These are phyloP conservation scores for Postia placenta DNA, from an alignment of 768 basidiomycete species.

Conservation along the genomic window DNA sequence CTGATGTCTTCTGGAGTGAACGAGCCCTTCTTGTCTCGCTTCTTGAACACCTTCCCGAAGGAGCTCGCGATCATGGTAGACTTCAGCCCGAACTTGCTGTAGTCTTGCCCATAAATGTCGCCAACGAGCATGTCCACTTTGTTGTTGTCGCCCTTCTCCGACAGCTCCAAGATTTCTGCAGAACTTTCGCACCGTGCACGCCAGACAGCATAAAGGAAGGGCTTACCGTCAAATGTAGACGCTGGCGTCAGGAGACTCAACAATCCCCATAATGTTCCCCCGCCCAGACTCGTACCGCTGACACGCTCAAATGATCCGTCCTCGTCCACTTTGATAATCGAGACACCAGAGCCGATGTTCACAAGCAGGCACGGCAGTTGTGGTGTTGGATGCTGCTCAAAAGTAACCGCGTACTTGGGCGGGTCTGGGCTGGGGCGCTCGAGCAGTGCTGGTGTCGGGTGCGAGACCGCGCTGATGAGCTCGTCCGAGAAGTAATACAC, in stretches of 20 bases:
- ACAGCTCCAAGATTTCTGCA: constrained; percentile 92
- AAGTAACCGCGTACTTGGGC: constrained; percentile 83
- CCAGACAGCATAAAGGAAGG: neutral
- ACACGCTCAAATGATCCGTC: constrained; percentile 95
- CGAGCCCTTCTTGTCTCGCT: constrained; percentile 71
- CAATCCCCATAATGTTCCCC: constrained; percentile 96
- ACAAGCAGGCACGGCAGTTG: constrained; percentile 95
- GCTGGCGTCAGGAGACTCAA: constrained; percentile 94
- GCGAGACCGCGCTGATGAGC: constrained; percentile 67
- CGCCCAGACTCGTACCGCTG: constrained; percentile 94
- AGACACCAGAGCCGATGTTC: constrained; percentile 97
- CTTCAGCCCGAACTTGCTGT: constrained; percentile 90
- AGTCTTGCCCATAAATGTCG: constrained; percentile 99
- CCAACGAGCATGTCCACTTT: constrained; percentile 98
- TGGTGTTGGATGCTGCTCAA: constrained; percentile 75
- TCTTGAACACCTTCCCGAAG: constrained; percentile 97
- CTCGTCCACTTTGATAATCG: constrained; percentile 94
- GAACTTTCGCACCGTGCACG: constrained; percentile 6
- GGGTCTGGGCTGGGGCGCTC: constrained; percentile 90
- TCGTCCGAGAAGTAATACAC: constrained; percentile 99
- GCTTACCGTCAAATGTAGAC: constrained; percentile 88
- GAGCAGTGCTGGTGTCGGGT: constrained; percentile 30
- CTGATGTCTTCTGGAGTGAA: constrained; percentile 94
- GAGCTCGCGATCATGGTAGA: constrained; percentile 97
- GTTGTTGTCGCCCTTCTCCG: constrained; percentile 91